phyloP scores from a whole-genome alignment of 345 rosid genomes.

The Salix purpurea region DNA sequence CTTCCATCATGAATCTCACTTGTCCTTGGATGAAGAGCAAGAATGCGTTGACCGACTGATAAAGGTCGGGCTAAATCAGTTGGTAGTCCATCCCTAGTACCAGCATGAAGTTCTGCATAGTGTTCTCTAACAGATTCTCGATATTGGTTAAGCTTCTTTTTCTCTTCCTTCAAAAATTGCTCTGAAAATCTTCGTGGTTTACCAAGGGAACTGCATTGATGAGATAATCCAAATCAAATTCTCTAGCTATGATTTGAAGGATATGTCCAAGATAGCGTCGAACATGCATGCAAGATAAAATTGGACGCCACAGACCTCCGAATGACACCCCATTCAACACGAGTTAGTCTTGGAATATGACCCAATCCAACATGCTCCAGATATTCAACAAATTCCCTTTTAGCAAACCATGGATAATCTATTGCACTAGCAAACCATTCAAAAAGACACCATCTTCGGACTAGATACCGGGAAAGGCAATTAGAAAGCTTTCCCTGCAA shows the following conservation, averaged over 20 bases:
- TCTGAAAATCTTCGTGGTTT: slow-evolving; percentile 92
- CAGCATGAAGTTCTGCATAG: slow-evolving; percentile 72
- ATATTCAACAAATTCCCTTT: slow-evolving; percentile 90
- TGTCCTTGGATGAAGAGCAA: slow-evolving; percentile 84
- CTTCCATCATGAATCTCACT: slow-evolving; percentile 88
- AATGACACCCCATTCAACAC: slow-evolving; percentile 97
- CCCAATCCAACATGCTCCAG: slow-evolving; percentile 92
- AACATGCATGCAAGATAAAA: background rate
- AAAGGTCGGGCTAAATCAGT: slow-evolving; percentile 89
- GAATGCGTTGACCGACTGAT: slow-evolving; percentile 77
- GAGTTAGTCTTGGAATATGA: slow-evolving; percentile 88
- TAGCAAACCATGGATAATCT: slow-evolving; percentile 97
- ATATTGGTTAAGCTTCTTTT: slow-evolving; percentile 77
- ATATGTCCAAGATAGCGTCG: background rate
- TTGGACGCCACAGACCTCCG: slow-evolving; percentile 54
- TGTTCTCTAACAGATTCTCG: slow-evolving; percentile 86
- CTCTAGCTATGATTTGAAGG: background rate
- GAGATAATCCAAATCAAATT: background rate
- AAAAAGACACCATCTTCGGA: slow-evolving; percentile 83
- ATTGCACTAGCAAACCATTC: slow-evolving; percentile 97
- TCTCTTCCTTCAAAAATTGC: slow-evolving; percentile 74
- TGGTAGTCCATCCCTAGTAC: slow-evolving; percentile 84
- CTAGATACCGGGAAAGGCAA: slow-evolving; percentile 56
- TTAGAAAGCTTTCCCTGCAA: slow-evolving; percentile 67
- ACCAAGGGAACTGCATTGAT: slow-evolving; percentile 83